Evolutionary conservation across 345 rosid genomes (phyloP), one percentile per base, ranked within the genome.

Genomic region (Schrenkiella parvula): DNA sequence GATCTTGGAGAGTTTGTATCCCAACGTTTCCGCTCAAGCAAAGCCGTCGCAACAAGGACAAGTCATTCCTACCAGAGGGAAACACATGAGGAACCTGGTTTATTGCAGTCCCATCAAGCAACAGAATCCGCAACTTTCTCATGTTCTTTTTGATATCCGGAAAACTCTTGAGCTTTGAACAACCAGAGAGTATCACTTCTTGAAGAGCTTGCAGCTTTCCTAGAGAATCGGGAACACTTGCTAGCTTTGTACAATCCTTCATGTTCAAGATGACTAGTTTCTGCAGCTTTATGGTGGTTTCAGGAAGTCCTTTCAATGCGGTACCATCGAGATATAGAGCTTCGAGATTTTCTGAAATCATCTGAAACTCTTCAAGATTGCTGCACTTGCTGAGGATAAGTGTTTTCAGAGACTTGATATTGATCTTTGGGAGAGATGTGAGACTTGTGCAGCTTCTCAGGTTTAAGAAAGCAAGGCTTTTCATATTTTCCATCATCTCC

Each of bases 301-400:
- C 26, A 4, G 67, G 41, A 19, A 80, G 56, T 15, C 51, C 47
- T 11, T 34, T 21, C 6, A 80, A 41, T 0, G 52, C 32, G 0
- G 73, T 64, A 8, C 57, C 79, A 26, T 25, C 58, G 1, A 75
- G 39, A 13, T 23, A 1, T 2, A 72, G 35, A 7, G 51, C 23
- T 17, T 57, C 13, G 11, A 80, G 51, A 34, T 52, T 38, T 0
- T 68, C 25, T 34, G 70, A 47, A 8, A 78, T 21, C 10, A 55
- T 55, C 7, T 64, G 79, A 64, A 79, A 60, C 2, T 44, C 26
- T 8, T 6, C 34, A 31, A 78, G 43, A 8, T 14, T 68, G 4
- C 18, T 19, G 72, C 85, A 82, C 0, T 37, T 10, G 11, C 13
- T 76, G 21, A 32, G 73, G 68, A 37, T 63, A 31, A 54, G 65